phyloP scores from a whole-genome alignment of 2,329 filamentous ascomycete species.

The Rhynchosporium secalis region DNA sequence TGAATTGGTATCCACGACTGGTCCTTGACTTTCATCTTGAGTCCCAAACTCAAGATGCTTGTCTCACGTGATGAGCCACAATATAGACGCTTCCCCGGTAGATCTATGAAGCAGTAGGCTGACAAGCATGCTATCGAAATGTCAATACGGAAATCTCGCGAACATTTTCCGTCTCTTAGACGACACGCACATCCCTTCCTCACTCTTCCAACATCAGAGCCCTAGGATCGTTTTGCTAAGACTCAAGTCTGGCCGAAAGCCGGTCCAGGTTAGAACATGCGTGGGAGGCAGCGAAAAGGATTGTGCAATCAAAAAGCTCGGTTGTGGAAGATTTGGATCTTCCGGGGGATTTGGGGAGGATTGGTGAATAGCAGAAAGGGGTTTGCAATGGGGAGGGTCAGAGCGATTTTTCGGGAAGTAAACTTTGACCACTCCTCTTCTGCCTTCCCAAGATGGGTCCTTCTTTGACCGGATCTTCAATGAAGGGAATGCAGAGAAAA shows the following conservation, averaged over 20 bases:
- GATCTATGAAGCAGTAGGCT: neutral
- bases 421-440: constrained; percentile 2
- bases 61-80: neutral
- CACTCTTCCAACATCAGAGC: constrained; percentile 44
- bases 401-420: constrained; percentile 48
- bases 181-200: constrained; percentile 42
- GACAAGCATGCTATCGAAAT: neutral
- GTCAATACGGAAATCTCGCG: constrained; percentile 66
- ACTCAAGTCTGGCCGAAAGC: constrained; percentile 54
- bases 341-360: constrained; percentile 48
- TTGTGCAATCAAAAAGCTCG: constrained; percentile 51
- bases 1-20: neutral
- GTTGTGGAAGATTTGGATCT: constrained; percentile 56
- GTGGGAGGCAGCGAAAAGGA: constrained; percentile 43
- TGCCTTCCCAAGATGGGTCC: too few species aligned
- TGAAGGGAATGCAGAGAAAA: too few species aligned
- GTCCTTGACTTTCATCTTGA: neutral
- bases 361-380: constrained; percentile 53
- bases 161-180: constrained; percentile 53
- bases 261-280: constrained; percentile 46
- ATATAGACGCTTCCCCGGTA: neutral
- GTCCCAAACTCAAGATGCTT: neutral
- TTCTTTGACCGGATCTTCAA: too few species aligned
- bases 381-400: constrained; percentile 55
- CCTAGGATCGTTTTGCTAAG: constrained; percentile 56